Evolutionary conservation across 106 monocot genomes (phyloP).

Genomic region (Acorus calamus): DNA sequence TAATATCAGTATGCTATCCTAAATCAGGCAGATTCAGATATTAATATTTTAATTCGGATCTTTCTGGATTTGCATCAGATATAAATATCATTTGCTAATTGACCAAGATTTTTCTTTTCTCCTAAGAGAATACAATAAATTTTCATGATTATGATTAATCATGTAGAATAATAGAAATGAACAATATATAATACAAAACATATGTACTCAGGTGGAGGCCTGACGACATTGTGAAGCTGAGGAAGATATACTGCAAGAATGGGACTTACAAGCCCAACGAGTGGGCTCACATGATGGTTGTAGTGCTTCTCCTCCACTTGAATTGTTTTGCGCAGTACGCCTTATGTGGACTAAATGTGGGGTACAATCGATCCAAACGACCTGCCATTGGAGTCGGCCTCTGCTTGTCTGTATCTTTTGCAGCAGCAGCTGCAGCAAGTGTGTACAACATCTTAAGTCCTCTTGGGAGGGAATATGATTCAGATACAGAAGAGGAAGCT

Average conservation of each 20-base stretch:
- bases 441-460: slow-evolving; percentile 76
- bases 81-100: too few relatives aligned
- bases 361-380: slow-evolving; percentile 43
- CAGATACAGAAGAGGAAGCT: slow-evolving; percentile 30
- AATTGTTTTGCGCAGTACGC: slow-evolving; percentile 87
- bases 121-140: too few relatives aligned
- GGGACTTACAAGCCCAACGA: slow-evolving; percentile 69
- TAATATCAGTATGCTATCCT: too few relatives aligned
- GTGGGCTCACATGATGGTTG: slow-evolving; percentile 82
- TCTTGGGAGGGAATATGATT: slow-evolving; percentile 61
- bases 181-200: too few relatives aligned
- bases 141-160: too few relatives aligned
- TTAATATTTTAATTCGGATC: too few relatives aligned
- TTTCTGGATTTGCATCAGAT: too few relatives aligned
- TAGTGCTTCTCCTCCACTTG: slow-evolving; percentile 54
- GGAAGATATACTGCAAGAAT: slow-evolving; percentile 68
- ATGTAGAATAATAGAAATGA: too few relatives aligned
- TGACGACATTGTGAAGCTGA: slow-evolving; percentile 30
- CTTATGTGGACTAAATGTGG: slow-evolving; percentile 67
- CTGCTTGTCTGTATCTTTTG: slow-evolving; percentile 52
- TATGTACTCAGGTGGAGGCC: slow-evolving; percentile 23
- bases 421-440: slow-evolving; percentile 46
- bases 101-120: too few relatives aligned
- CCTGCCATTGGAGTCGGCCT: slow-evolving; percentile 65
- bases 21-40: too few relatives aligned